Conservation (phyloP, 257 asterid species). For the Solanum pinnatisectum region DNA sequence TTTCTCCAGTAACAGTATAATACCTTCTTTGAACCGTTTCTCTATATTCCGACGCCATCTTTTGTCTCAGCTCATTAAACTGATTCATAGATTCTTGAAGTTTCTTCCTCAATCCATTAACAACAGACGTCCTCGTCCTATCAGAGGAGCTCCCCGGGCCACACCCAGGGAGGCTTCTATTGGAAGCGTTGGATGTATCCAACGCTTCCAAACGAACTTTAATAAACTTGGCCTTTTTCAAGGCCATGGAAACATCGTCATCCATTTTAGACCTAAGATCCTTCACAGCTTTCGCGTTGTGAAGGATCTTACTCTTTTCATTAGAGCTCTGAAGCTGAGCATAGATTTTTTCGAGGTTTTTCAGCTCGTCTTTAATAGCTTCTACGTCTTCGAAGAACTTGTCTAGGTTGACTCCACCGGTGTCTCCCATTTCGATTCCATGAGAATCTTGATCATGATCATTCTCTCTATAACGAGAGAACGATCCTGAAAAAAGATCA, state of each 20-base stretch:
- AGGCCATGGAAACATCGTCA: conserved; percentile 10
- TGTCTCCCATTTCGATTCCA: conserved; percentile 19
- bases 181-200: conserved; percentile 29
- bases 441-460: not conserved
- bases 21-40: conserved; percentile 35
- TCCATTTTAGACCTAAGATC: conserved; percentile 33
- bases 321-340: conserved; percentile 39
- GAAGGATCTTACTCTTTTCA: conserved; percentile 47
- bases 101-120: conserved; percentile 32
- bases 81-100: conserved; percentile 30
- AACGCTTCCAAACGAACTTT: conserved; percentile 26
- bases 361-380: conserved; percentile 54
- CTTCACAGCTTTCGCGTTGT: conserved; percentile 32
- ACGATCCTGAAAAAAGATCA: conserved; percentile 11
- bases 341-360: conserved; percentile 45
- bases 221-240: conserved; percentile 29
- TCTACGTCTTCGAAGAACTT: conserved; percentile 65
- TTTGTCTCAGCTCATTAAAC: conserved; percentile 33
- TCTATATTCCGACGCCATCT: conserved; percentile 26
- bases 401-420: conserved; percentile 49
- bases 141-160: conserved; percentile 39
- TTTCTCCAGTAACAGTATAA: conserved; percentile 37
- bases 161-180: conserved; percentile 25
- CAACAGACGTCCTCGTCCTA: conserved; percentile 33
- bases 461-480: not conserved